Evolutionary conservation across 1,284 basidiomycete species (phyloP), one percentile per base, ranked within the genome.

Genomic region (Thelephora terrestris): DNA sequence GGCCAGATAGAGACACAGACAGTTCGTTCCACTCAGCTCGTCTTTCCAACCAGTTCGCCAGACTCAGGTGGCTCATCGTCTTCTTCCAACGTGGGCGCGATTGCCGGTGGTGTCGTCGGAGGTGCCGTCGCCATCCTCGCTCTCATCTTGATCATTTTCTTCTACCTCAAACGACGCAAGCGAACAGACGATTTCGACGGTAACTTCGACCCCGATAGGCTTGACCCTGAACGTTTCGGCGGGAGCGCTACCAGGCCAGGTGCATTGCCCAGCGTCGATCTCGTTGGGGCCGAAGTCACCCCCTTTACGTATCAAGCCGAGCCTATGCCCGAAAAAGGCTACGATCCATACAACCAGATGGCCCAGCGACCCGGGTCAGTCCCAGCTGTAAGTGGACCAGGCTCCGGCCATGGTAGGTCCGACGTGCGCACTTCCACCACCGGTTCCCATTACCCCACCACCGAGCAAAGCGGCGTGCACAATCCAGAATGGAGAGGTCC

Each of bases 191-290:
- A 75, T 27, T 75, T 75, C 47, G 73, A 75, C 47, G 74, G 73
- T 43, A 66, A 74, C 62, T 75, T 75, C 52, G 73, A 75, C 40
- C 74, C 73, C 1, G 73, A 75, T 52, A 65, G 65, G 7, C 66
- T 75, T 46, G 55, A 62, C 10, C 54, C 58, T 24, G 56, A 58
- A 14, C 49, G 54, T 5, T 57, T 50, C 16, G 57, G 54, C 17
- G 59, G 57, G 40, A 60, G 56, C 47, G 57, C 36, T 38, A 64
- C 61, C 4, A 21, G 20, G 21, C 39, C 39, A 23, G 21, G 39
- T 21, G 25, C 39, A 42, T 60, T 68, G 36, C 66, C 68, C 4
- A 39, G 57, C 16, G 53, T 70, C 46, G 70, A 71, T 55, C 64
- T 72, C 9, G 64, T 56, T 2, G 70, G 63, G 0, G 61, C 57